Evolutionary conservation across 2,329 filamentous ascomycete genomes (phyloP).

Genomic region (Orbilia quercus): DNA sequence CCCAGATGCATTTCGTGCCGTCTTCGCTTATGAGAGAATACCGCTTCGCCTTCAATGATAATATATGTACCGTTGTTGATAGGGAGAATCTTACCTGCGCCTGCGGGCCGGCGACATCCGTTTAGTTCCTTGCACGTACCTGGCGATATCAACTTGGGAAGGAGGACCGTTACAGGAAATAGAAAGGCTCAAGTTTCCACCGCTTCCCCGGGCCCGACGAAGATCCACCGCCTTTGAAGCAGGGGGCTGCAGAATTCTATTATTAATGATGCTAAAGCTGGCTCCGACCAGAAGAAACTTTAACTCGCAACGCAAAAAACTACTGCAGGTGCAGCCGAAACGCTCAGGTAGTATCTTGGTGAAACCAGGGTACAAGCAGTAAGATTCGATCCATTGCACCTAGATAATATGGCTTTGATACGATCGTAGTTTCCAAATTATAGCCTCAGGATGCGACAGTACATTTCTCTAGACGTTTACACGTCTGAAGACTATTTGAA

Average conservation of each 20-base stretch:
- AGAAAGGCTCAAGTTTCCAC: neutral
- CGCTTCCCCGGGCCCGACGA: neutral
- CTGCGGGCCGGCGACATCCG: neutral
- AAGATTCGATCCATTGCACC: neutral
- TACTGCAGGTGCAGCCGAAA: slow-evolving; percentile 35
- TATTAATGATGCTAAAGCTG: slow-evolving; percentile 18
- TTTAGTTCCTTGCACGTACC: neutral
- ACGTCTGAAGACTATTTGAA: slow-evolving; percentile 27
- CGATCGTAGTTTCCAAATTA: slow-evolving; percentile 15
- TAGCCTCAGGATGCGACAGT: neutral
- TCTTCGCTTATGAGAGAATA: neutral
- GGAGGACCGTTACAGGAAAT: neutral
- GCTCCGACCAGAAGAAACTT: no score
- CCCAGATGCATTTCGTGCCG: neutral
- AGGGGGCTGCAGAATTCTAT: slow-evolving; percentile 40
- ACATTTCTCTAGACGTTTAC: neutral
- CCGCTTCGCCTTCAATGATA: neutral
- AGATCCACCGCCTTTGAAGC: neutral
- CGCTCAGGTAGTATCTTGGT: slow-evolving; percentile 17
- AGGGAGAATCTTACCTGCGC: neutral
- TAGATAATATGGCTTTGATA: slow-evolving; percentile 21
- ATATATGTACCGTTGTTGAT: neutral
- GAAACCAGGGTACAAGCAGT: slow-evolving; percentile 6
- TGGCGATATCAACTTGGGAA: neutral
- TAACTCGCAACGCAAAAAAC: slow-evolving; percentile 21